Evolutionary conservation across 495 filamentous ascomycete genomes (phyloP).

Genomic region (Penicillium antarcticum): DNA sequence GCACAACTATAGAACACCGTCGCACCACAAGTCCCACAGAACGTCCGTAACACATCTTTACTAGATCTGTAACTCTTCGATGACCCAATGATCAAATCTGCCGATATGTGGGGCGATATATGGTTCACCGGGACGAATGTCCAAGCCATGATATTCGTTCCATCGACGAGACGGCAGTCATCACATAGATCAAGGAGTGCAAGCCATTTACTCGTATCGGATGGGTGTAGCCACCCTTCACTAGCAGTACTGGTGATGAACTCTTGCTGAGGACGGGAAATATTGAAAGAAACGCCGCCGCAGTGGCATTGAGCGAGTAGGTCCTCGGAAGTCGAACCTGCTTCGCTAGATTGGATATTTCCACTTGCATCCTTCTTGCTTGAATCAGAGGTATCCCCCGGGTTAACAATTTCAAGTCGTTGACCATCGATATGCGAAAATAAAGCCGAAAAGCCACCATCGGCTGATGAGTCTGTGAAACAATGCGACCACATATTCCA

Average conservation of each 20-base stretch:
- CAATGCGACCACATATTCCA: constrained; percentile 37
- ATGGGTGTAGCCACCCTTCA: constrained; percentile 38
- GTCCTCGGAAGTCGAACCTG: background rate
- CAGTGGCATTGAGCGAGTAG: constrained; percentile 48
- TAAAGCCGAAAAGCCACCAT: constrained; percentile 40
- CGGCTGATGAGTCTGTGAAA: constrained; percentile 40
- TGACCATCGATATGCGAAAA: constrained; percentile 27
- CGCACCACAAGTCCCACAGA: constrained; percentile 52
- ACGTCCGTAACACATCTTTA: constrained; percentile 44
- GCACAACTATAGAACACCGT: constrained; percentile 46
- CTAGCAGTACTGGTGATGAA: constrained; percentile 29
- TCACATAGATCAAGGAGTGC: constrained; percentile 46
- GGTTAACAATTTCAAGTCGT: constrained; percentile 18
- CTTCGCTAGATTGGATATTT: background rate
- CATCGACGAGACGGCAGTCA: constrained; percentile 46
- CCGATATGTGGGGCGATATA: constrained; percentile 14
- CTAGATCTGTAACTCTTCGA: constrained; percentile 44
- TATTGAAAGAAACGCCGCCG: constrained; percentile 43
- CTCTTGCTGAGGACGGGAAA: constrained; percentile 28
- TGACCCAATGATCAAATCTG: constrained; percentile 40
- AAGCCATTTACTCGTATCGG: constrained; percentile 36
- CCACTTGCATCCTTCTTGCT: background rate
- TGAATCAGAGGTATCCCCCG: background rate
- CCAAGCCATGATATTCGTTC: constrained; percentile 47
- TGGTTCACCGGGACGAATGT: constrained; percentile 30